A percentile compares a stretch with the other conserved stretches of the same genome.
Conservation (phyloP, 768 basidiomycete genomes). For the Pisolithus microcarpus region DNA sequence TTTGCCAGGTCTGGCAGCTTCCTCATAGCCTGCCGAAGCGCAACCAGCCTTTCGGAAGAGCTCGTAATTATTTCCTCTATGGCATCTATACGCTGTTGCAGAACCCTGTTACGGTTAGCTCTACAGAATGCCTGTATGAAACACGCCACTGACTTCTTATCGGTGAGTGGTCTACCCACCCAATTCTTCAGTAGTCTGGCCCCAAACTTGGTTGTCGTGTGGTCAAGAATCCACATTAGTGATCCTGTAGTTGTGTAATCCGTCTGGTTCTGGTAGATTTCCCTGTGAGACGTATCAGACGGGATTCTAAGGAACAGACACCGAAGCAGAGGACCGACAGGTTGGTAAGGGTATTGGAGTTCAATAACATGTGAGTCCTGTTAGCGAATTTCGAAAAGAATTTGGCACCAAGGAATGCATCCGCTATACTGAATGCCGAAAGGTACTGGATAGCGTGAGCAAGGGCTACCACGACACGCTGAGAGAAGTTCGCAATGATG, state of each 20-base stretch:
- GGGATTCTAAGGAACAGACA: not conserved
- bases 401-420: slow-evolving; percentile 66
- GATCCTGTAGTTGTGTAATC: slow-evolving; percentile 69
- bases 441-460: slow-evolving; percentile 70
- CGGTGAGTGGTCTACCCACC: slow-evolving; percentile 80
- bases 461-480: slow-evolving; percentile 61
- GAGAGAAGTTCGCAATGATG: slow-evolving; percentile 57
- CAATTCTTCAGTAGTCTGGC: slow-evolving; percentile 75
- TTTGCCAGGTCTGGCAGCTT: slow-evolving; percentile 82
- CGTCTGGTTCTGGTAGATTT: slow-evolving; percentile 89
- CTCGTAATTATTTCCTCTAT: slow-evolving; percentile 74
- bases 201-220: slow-evolving; percentile 85
- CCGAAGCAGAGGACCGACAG: slow-evolving; percentile 34
- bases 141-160: slow-evolving; percentile 46
- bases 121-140: not conserved
- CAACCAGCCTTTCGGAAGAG: slow-evolving; percentile 53
- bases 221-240: slow-evolving; percentile 79
- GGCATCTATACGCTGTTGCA: slow-evolving; percentile 75
- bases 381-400: slow-evolving; percentile 78
- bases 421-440: slow-evolving; percentile 66
- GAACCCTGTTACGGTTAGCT: slow-evolving; percentile 36
- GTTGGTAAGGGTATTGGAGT: slow-evolving; percentile 81
- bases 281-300: slow-evolving; percentile 32
- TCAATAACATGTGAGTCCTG: slow-evolving; percentile 78
- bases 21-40: slow-evolving; percentile 61